These are phyloP conservation scores for Betula pendula DNA, from an alignment of 306 rosid species.

Conservation along the genomic window DNA sequence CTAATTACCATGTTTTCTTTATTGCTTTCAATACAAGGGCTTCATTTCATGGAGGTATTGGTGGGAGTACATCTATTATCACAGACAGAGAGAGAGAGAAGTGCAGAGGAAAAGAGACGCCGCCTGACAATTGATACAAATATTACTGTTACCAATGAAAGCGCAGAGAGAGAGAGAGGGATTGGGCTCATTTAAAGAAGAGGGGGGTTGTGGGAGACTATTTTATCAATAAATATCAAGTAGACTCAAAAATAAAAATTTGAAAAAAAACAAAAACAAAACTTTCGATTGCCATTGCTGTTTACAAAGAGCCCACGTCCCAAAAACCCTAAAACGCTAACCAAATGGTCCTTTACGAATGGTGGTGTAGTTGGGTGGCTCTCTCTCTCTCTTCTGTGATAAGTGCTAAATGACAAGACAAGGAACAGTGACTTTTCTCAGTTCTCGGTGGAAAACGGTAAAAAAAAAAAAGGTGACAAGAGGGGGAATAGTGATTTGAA, in stretches of 20 bases:
- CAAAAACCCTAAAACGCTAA: conserved; percentile 53
- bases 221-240: too few species aligned
- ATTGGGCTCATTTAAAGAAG: conserved; percentile 41
- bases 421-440: conserved; percentile 62
- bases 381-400: conserved; percentile 30
- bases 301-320: conserved; percentile 55
- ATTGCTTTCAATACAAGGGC: conserved; percentile 24
- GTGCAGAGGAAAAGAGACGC: conserved; percentile 43
- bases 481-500: conserved; percentile 27
- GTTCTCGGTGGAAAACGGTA: conserved; percentile 53
- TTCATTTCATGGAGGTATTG: conserved; percentile 29
- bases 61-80: conserved; percentile 32
- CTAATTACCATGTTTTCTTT: conserved; percentile 49
- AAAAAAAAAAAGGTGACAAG: conserved; percentile 7
- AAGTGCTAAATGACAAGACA: conserved; percentile 76
- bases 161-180: conserved; percentile 5
- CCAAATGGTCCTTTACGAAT: conserved; percentile 44
- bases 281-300: conserved; percentile 18
- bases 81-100: conserved; percentile 38
- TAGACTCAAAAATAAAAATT: too few species aligned
- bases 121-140: conserved; percentile 54
- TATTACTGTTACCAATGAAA: conserved; percentile 57
- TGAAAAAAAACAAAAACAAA: not conserved
- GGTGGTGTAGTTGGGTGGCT: conserved; percentile 43
- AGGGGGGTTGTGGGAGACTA: conserved; percentile 29